Evolutionary conservation across 108 stramenopile genomes (phyloP), one percentile per base, ranked within the genome.

Genomic region (Seminavis robusta): DNA sequence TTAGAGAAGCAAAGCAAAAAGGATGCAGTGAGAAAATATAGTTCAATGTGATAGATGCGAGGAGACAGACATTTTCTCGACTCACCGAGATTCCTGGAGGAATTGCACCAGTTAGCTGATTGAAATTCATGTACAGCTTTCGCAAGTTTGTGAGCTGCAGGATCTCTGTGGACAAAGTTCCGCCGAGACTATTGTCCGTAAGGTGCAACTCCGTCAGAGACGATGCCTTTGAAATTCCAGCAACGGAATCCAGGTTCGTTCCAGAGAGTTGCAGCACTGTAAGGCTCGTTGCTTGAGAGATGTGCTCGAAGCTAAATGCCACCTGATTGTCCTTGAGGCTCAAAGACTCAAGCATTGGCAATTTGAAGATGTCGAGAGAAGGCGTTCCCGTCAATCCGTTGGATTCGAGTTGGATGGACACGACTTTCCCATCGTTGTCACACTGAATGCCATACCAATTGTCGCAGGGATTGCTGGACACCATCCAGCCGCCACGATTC

Each of bases 221-320:
- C 25, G 23, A 13, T 11, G 71, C 60, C 19, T 52, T 42, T 28
- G 63, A 61, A 42, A 77, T 66, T 20, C 62, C 74, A 4, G 10
- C 51, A 33, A 76, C n/a, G 9, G 71, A 69, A 17, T 31, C 49
- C 7, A 66, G 49, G 9, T 51, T 56, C 13, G 71, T 71, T 47
- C 77, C 76, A 7, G 89, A 86, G 24, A 90, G 65, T 7, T 72
- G 59, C 37, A 90, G 63, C 26, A 70, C 25, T 24, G 3, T 3
- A 40, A n/a, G 31, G 16, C 29, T 47, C 7, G 49, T n/a, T 20
- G 43, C 57, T 47, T 46, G 30, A 16, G 10, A 17, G 11, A 47
- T 21, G 11, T 21, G 29, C n/a, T 55, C 39, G 23, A 55, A 55
- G 25, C 24, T 55, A 39, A 28, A 55, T 11, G 10, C 3, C 21